Evolutionary conservation across 805 yeast genomes (phyloP).

Genomic region (Candida khao-thaluensis): DNA sequence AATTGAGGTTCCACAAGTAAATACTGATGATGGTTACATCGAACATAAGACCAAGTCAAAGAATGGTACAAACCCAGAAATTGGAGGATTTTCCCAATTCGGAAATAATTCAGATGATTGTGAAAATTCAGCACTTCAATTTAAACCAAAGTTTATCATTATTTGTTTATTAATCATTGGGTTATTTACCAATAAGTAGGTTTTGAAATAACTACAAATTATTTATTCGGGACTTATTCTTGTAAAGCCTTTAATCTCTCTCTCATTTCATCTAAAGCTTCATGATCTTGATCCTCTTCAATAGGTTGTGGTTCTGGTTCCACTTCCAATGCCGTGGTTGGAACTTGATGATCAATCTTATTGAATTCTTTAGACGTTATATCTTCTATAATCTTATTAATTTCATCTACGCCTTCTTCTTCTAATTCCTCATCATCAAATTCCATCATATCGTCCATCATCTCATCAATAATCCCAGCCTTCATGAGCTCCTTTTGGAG

Average conservation of each 20-base stretch:
- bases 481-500: constrained; percentile 83
- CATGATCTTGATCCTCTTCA: constrained; percentile 55
- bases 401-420: constrained; percentile 63
- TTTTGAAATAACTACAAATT: background rate
- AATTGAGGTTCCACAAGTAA: background rate
- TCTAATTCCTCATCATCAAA: constrained; percentile 61
- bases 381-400: constrained; percentile 54
- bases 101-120: background rate
- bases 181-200: constrained; percentile 2
- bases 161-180: constrained; percentile 8
- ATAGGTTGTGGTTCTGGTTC: constrained; percentile 17
- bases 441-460: constrained; percentile 90
- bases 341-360: constrained; percentile 34
- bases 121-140: background rate
- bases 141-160: constrained; percentile 1
- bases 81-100: constrained; percentile 6
- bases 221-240: constrained; percentile 15
- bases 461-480: constrained; percentile 85
- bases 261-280: constrained; percentile 80
- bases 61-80: background rate
- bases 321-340: constrained; percentile 23
- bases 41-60: background rate
- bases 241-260: constrained; percentile 85
- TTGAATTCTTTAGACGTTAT: constrained; percentile 41
- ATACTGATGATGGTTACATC: background rate